Conservation (phyloP, 352 stramenopile genomes). For the Phytophthora meadii region DNA sequence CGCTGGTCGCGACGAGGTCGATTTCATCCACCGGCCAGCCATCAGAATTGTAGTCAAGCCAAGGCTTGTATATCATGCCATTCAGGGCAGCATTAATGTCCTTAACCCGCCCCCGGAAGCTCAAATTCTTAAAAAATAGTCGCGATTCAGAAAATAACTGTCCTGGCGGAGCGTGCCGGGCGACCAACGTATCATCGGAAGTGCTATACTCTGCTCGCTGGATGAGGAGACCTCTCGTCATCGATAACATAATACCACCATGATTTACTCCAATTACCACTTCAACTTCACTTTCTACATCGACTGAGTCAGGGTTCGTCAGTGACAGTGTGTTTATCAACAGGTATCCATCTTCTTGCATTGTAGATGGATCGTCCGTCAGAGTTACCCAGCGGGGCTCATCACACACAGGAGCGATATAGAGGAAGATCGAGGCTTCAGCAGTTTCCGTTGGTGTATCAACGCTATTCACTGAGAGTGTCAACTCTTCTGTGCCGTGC, state of each 20-base stretch:
- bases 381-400: slow-evolving; percentile 41
- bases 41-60: slow-evolving; percentile 58
- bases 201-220: slow-evolving; percentile 21
- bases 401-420: slow-evolving; percentile 65
- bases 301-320: slow-evolving; percentile 38
- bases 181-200: slow-evolving; percentile 13
- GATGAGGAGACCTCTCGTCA: slow-evolving; percentile 46
- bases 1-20: slow-evolving; percentile 17
- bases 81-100: slow-evolving; percentile 60
- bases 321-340: slow-evolving; percentile 44
- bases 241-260: slow-evolving; percentile 65
- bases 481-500: slow-evolving; percentile 63
- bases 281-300: slow-evolving; percentile 41
- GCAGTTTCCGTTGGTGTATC: slow-evolving; percentile 11
- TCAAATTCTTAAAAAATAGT: slow-evolving; percentile 53
- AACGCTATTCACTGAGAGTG: slow-evolving; percentile 25
- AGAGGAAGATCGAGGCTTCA: slow-evolving; percentile 39
- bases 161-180: slow-evolving; percentile 21
- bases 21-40: slow-evolving; percentile 49
- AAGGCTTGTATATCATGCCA: slow-evolving; percentile 63
- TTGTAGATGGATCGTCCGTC: slow-evolving; percentile 21
- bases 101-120: slow-evolving; percentile 36
- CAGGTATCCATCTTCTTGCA: slow-evolving; percentile 56
- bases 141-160: slow-evolving; percentile 26
- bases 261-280: slow-evolving; percentile 44